Conservation (phyloP, 2,329 filamentous ascomycete species). For the Xylaria sp. region DNA sequence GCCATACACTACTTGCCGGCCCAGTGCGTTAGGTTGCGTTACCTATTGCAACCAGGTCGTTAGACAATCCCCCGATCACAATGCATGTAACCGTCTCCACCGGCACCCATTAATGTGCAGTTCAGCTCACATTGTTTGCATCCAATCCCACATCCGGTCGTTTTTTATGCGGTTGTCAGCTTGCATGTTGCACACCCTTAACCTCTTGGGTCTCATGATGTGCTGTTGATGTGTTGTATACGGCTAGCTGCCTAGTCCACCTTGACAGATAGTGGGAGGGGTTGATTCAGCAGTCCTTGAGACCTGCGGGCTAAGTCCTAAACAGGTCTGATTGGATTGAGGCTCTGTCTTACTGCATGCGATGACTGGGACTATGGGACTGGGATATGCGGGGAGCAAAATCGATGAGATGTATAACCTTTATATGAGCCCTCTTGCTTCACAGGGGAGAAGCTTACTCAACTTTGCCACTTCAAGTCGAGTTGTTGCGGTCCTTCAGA, state of each 20-base stretch:
- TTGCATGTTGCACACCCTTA: background rate
- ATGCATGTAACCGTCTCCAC: background rate
- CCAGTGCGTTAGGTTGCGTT: too few relatives aligned
- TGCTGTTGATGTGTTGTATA: background rate
- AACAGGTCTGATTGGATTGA: background rate
- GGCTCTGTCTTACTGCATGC: background rate
- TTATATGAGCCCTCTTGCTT: background rate
- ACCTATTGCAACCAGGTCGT: too few relatives aligned
- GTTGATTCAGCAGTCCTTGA: background rate
- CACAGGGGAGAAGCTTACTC: background rate
- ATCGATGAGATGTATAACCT: background rate
- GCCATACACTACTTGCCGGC: too few relatives aligned
- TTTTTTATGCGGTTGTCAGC: background rate
- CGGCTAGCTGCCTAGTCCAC: too few relatives aligned
- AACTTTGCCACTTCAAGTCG: background rate
- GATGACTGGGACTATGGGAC: background rate
- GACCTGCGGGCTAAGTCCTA: background rate
- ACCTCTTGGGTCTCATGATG: background rate
- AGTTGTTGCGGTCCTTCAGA: background rate
- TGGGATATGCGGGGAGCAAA: background rate
- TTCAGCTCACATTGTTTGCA: background rate
- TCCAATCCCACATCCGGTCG: background rate
- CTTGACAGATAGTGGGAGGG: background rate
- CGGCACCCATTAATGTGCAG: background rate
- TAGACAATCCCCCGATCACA: too few relatives aligned